Conservation (phyloP, 1,139 yeast genomes). For the Suhomyces maxii region DNA sequence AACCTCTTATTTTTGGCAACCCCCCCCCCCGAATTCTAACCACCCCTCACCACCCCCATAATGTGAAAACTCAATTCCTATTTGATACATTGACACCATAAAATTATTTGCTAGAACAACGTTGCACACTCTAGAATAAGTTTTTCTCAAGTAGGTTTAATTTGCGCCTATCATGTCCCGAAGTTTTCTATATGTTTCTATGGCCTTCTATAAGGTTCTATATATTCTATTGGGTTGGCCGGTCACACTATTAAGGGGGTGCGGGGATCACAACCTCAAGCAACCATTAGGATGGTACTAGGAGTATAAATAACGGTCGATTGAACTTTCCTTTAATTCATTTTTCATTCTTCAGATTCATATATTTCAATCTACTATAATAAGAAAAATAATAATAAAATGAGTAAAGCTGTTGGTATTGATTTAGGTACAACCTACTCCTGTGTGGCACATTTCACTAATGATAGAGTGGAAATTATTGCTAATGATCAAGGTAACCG, state of each 20-base stretch:
- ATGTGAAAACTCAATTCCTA: background rate
- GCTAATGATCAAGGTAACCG: conserved; percentile 57
- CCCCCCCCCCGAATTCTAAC: background rate
- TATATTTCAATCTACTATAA: background rate
- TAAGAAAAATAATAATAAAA: conserved; percentile 4
- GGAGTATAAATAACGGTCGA: conserved; percentile 8
- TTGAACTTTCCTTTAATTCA: background rate
- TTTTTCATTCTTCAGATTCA: background rate
- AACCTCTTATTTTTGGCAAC: background rate
- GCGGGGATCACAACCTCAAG: conserved; percentile 12
- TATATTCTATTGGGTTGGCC: conserved; percentile 2
- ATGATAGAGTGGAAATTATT: conserved; percentile 28
- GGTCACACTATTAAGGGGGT: conserved; percentile 9
- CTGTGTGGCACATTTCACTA: conserved; percentile 25
- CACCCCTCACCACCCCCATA: background rate
- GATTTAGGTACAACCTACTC: conserved; percentile 33
- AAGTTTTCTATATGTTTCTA: conserved; percentile 3
- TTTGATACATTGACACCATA: background rate
- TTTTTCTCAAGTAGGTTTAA: too few relatives aligned
- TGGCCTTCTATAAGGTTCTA: conserved; percentile 1
- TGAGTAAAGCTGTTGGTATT: conserved; percentile 26
- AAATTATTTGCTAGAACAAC: background rate
- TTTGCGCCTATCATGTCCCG: background rate
- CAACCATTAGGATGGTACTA: conserved; percentile 1
- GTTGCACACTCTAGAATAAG: background rate